Percentiles rank a stretch among this genome's conserved stretches.
phyloP scores from a whole-genome alignment of 2,329 filamentous ascomycete genomes.

The Ceratocystis variospora region DNA sequence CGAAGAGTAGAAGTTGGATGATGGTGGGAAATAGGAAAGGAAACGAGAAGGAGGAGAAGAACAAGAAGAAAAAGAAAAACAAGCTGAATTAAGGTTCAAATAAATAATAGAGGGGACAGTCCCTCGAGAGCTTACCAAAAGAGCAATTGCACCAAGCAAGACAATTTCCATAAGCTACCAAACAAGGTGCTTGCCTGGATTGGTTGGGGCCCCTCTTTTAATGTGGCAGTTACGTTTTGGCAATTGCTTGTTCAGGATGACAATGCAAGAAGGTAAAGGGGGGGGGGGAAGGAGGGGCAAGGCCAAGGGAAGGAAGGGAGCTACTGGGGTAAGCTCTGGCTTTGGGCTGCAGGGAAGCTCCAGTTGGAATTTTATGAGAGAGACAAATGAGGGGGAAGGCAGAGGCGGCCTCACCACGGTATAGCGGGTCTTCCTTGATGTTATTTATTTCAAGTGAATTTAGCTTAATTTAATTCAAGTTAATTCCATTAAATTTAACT shows the following conservation, averaged over 20 bases:
- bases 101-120: not conserved
- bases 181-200: not conserved
- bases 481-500: too few relatives aligned
- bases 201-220: not conserved
- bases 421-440: not conserved
- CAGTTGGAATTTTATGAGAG: not conserved
- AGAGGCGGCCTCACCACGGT: not conserved
- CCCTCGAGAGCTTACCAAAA: not conserved
- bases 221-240: not conserved
- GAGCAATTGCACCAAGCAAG: not conserved
- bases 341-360: slow-evolving; percentile 5
- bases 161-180: not conserved
- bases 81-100: slow-evolving; percentile 1
- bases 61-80: not conserved
- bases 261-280: not conserved
- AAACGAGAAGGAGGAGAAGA: not conserved
- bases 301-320: not conserved
- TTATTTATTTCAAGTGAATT: too few relatives aligned
- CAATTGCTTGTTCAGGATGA: slow-evolving; percentile 4
- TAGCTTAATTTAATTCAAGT: too few relatives aligned
- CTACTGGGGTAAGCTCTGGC: slow-evolving; percentile 3
- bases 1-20: not conserved
- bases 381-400: not conserved
- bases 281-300: not conserved
- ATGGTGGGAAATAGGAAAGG: not conserved